Evolutionary conservation across 2,329 filamentous ascomycete species (phyloP).

Genomic region (Metarhizium anisopliae): DNA sequence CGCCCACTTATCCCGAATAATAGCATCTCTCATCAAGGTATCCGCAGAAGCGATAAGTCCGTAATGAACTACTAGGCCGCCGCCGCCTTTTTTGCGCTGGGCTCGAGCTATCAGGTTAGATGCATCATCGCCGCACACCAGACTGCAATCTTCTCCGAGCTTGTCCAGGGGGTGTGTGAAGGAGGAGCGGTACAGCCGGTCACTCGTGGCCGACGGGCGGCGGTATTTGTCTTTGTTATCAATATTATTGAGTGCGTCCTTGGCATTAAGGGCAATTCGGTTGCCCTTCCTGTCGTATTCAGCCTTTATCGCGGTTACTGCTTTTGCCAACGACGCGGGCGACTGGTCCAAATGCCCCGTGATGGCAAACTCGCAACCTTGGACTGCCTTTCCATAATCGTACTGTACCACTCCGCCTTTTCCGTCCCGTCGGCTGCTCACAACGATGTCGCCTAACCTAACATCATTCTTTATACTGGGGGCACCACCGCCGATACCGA

Average conservation of each 20-base stretch:
- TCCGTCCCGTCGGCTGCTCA: slow-evolving; percentile 1
- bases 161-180: neutral
- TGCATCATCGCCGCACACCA: neutral
- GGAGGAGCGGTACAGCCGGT: neutral
- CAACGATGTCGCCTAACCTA: slow-evolving; percentile 17
- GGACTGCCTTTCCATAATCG: slow-evolving; percentile 12
- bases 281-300: slow-evolving; percentile 6
- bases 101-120: neutral
- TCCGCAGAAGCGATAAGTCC: slow-evolving; percentile 7
- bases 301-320: neutral
- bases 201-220: neutral
- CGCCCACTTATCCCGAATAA: slow-evolving; percentile 16
- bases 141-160: neutral
- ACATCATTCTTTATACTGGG: slow-evolving; percentile 24
- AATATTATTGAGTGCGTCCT: neutral
- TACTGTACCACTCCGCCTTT: slow-evolving; percentile 14
- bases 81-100: neutral
- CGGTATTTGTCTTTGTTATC: neutral
- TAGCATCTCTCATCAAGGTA: neutral
- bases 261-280: neutral
- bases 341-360: slow-evolving; percentile 10
- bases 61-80: slow-evolving; percentile 12
- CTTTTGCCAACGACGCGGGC: slow-evolving; percentile 4
- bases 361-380: slow-evolving; percentile 5
- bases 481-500: slow-evolving; percentile 17